Evolutionary conservation across 352 stramenopile species (phyloP).

Genomic region (Globisporangium canariense): DNA sequence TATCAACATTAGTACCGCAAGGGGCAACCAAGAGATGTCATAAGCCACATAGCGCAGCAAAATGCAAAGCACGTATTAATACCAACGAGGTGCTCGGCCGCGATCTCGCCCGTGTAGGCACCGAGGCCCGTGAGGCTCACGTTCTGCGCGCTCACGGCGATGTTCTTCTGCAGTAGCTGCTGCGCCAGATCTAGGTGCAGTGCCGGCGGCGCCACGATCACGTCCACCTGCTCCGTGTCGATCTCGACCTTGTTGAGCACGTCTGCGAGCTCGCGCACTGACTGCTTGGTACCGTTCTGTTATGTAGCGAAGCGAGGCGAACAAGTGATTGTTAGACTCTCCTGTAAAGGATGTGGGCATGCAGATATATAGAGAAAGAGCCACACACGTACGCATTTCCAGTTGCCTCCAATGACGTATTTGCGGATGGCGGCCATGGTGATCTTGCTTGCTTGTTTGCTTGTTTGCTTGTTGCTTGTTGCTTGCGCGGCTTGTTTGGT

Average conservation of each 20-base stretch:
- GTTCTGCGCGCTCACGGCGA: conserved; percentile 79
- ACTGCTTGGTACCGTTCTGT: conserved; percentile 73
- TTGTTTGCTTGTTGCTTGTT: too few relatives aligned
- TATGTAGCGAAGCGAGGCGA: too few relatives aligned
- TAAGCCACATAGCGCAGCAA: too few relatives aligned
- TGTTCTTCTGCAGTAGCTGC: conserved; percentile 47
- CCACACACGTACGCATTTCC: too few relatives aligned
- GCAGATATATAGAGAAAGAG: too few relatives aligned
- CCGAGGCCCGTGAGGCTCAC: conserved; percentile 81
- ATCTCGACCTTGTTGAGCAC: conserved; percentile 81
- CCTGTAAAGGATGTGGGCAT: too few relatives aligned
- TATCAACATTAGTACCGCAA: background rate
- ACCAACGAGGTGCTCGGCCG: conserved; percentile 85
- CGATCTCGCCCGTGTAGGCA: conserved; percentile 93
- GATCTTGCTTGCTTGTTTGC: too few relatives aligned
- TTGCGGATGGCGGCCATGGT: too few relatives aligned
- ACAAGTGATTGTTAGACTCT: too few relatives aligned
- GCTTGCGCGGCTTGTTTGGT: too few relatives aligned
- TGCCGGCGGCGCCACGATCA: conserved; percentile 75
- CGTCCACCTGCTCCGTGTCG: conserved; percentile 59
- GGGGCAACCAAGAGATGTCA: background rate
- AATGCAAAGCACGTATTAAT: too few relatives aligned
- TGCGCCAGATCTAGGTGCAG: conserved; percentile 64
- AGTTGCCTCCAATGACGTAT: too few relatives aligned
- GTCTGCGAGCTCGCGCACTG: conserved; percentile 80